phyloP scores from a whole-genome alignment of 257 asterid species.

The Knoxia roxburghii region DNA sequence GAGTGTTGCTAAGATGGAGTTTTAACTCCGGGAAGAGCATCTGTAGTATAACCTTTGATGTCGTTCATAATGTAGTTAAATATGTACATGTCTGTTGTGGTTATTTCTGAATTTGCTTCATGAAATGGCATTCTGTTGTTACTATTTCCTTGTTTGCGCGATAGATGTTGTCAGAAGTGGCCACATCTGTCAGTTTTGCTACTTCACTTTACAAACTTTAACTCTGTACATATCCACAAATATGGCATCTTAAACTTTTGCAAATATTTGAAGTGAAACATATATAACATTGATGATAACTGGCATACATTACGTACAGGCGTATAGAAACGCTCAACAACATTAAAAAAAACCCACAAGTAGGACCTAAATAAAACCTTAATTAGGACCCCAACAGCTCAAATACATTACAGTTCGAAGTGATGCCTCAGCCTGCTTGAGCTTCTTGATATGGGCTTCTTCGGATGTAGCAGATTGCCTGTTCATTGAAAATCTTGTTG shows the following conservation, averaged over 20 bases:
- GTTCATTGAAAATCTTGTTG: background rate
- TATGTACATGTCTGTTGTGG: background rate
- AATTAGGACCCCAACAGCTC: constrained; percentile 30
- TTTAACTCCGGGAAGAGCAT: background rate
- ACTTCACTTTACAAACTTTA: too few relatives aligned
- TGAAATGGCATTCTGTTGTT: background rate
- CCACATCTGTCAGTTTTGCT: too few relatives aligned
- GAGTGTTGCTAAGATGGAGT: background rate
- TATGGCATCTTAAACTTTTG: background rate
- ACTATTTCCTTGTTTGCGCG: background rate
- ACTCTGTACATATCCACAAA: background rate
- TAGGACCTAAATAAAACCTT: background rate
- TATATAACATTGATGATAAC: too few relatives aligned
- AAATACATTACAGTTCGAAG: constrained; percentile 23
- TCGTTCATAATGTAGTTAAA: background rate
- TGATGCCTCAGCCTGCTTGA: constrained; percentile 23
- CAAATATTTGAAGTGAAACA: background rate
- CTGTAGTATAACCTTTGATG: too few relatives aligned
- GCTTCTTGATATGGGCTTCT: constrained; percentile 12
- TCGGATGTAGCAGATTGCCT: background rate
- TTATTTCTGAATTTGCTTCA: background rate
- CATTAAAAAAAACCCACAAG: background rate
- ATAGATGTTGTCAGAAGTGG: too few relatives aligned
- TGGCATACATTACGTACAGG: background rate
- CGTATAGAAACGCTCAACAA: background rate